Conservation (phyloP, 2,329 filamentous ascomycete species). For the Hirsutella minnesotensis region DNA sequence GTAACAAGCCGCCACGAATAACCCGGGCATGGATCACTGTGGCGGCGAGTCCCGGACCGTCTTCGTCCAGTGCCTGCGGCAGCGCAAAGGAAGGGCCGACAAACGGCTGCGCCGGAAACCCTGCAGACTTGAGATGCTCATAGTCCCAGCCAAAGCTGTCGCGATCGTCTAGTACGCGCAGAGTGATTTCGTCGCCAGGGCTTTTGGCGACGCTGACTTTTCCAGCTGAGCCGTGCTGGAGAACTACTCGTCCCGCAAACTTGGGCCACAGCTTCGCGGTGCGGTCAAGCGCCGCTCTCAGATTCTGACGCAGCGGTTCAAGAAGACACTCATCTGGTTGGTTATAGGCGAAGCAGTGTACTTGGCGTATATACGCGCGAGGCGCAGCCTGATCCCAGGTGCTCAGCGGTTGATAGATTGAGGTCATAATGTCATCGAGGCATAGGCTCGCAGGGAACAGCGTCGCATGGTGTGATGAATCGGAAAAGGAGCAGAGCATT, state of each 20-base stretch:
- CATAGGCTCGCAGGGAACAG: no score
- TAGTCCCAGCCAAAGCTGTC: constrained; percentile 13
- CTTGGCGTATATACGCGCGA: constrained; percentile 9
- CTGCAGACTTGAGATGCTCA: constrained; percentile 11
- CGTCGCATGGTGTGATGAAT: no score
- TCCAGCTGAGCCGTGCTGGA: constrained; percentile 7
- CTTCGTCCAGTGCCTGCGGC: constrained; percentile 3
- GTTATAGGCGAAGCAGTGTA: constrained; percentile 7
- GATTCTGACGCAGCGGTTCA: constrained; percentile 1
- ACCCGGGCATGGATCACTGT: constrained; percentile 25
- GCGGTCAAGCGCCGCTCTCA: constrained; percentile 2
- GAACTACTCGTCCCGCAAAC: constrained; percentile 15
- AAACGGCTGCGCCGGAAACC: constrained; percentile 18
- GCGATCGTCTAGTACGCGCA: constrained; percentile 8
- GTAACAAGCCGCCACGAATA: constrained; percentile 25
- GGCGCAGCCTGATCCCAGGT: constrained; percentile 9
- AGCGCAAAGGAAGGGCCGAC: constrained; percentile 14
- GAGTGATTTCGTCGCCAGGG: constrained; percentile 9
- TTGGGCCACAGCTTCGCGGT: constrained; percentile 13
- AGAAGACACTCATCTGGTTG: background rate
- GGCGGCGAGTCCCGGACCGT: constrained; percentile 18
- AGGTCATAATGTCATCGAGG: background rate
- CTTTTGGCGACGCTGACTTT: constrained; percentile 9
- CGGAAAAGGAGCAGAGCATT: no score
- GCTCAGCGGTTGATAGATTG: background rate